Percentiles rank a stretch among this genome's conserved stretches.
These are phyloP conservation scores for Russula earlei DNA, from an alignment of 768 basidiomycete species.

Conservation along the genomic window DNA sequence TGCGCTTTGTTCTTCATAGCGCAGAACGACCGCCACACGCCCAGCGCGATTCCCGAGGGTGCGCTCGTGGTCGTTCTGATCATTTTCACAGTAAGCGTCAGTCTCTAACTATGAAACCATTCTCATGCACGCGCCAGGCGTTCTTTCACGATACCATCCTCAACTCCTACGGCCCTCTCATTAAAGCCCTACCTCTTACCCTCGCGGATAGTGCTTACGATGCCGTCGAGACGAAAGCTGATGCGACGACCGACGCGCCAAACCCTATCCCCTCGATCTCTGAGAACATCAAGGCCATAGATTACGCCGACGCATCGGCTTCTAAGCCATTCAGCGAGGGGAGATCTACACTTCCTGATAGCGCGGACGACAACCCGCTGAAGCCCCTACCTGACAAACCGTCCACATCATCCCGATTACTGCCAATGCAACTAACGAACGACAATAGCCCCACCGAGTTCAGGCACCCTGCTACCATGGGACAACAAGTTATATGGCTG, in stretches of 20 bases:
- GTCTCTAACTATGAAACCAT: neutral
- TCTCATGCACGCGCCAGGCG: conserved; percentile 31
- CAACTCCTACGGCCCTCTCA: conserved; percentile 72
- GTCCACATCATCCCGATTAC: conserved; percentile 2
- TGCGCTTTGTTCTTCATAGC: conserved; percentile 88
- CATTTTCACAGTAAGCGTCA: conserved; percentile 58
- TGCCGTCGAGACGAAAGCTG: neutral
- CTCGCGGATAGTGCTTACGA: conserved; percentile 60
- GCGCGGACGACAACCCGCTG: neutral
- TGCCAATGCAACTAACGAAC: conserved; percentile 23
- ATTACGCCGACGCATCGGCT: conserved; percentile 2
- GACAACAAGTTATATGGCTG: conserved; percentile 79
- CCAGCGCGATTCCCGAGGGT: conserved; percentile 63
- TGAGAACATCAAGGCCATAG: neutral
- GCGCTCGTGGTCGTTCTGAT: conserved; percentile 82
- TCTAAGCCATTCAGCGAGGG: neutral
- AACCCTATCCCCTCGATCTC: neutral
- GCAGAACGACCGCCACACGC: conserved; percentile 38
- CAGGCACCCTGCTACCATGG: conserved; percentile 73
- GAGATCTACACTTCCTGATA: neutral
- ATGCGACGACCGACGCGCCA: neutral
- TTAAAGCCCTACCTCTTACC: conserved; percentile 65
- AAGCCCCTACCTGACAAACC: neutral
- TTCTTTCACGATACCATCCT: conserved; percentile 68
- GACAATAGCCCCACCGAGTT: conserved; percentile 42